Evolutionary conservation across 2,329 filamentous ascomycete genomes (phyloP), one percentile per base, ranked within the genome.

Genomic region (Aotearoamyces nothofagi): DNA sequence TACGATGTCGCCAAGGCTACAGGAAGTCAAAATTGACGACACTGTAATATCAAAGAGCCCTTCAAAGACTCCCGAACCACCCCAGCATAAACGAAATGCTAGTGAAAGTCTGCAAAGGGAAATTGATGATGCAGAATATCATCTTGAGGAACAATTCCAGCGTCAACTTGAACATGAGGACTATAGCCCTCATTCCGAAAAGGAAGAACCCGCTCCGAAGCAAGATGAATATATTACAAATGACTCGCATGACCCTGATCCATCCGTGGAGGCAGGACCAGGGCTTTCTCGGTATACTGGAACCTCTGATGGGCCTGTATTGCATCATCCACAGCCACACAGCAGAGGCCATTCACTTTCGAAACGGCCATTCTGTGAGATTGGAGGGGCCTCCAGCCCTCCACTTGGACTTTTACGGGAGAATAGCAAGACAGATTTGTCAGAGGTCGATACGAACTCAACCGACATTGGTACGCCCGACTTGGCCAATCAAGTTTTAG

Each of bases 71-170:
- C 61, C 66, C 0, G 64, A 73, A 41, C 57, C 63, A 7, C 70
- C 71, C 33, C 62, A 63, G 39, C 64, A 64, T 20, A 67, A 74
- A 50, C 63, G 63, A 32, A 84, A 84, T 40, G 63, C 81, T 22
- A 84, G 77, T 43, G 67, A 75, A 37, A 81, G 72, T 25, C 63
- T 92, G 14, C 83, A 93, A 49, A 77, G 76, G 36, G 83, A 90
- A 40, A 77, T 92, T 32, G 78, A 90, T 27, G 79, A 86, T 45
- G 77, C 80, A 4, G 81, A 92, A 43, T 87, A 90, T 45, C 81
- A 87, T 42, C 54, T 90, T 36, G 80, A 86, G 47, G 73, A 84
- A 47, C 74, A 81, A 35, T 72, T 86, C 36, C 73, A 81, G 29
- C 74, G 78, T 30, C 77, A 87, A 44, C 60, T 87, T 27, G 78